phyloP scores from a whole-genome alignment of 257 asterid genomes.

The Przewalskia tangutica region DNA sequence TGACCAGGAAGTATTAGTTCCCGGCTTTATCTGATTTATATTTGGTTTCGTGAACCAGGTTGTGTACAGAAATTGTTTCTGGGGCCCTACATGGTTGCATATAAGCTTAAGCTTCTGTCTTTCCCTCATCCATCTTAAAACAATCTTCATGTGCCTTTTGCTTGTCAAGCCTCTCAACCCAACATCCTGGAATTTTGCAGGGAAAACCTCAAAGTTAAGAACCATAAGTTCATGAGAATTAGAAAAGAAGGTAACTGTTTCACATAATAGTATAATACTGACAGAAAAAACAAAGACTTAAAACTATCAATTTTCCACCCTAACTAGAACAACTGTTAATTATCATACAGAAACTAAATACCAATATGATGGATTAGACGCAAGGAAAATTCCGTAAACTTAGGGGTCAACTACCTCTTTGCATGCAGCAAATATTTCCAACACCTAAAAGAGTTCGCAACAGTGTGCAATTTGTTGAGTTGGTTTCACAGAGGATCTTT shows the following conservation, averaged over 20 bases:
- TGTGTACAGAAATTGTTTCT: conserved; percentile 59
- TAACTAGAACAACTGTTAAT: neutral
- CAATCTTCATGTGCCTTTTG: conserved; percentile 77
- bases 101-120: conserved; percentile 64
- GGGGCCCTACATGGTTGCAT: conserved; percentile 73
- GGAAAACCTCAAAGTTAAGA: neutral
- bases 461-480: neutral
- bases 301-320: neutral
- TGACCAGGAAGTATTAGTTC: conserved; percentile 17
- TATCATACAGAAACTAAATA: neutral
- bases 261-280: neutral
- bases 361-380: neutral
- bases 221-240: neutral
- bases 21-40: conserved; percentile 22
- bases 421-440: neutral
- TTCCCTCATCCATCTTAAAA: conserved; percentile 86
- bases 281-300: too few species aligned
- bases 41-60: conserved; percentile 80
- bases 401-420: neutral
- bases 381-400: neutral
- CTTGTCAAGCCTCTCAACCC: conserved; percentile 68
- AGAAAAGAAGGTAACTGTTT: neutral
- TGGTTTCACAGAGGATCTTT: neutral
- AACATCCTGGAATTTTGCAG: conserved; percentile 42
- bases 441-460: neutral